Percentiles rank a stretch among this genome's conserved stretches.
These are phyloP conservation scores for Fraxinus nigra DNA, from an alignment of 305 asterid species.

Conservation along the genomic window DNA sequence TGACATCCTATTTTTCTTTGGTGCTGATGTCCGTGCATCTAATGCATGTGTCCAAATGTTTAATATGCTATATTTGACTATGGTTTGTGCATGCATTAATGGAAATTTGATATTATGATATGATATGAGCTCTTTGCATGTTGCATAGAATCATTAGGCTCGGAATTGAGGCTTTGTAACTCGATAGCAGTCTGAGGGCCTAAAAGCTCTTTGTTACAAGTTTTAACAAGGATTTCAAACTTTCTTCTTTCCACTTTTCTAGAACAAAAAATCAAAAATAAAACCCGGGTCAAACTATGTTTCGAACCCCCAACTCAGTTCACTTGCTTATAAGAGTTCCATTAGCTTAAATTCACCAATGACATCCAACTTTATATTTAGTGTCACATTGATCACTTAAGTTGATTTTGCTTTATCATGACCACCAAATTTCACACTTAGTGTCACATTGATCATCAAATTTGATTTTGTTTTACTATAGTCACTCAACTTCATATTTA, in stretches of 20 bases:
- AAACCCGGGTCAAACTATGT: not conserved
- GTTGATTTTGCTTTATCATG: no score
- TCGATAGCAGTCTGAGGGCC: not conserved
- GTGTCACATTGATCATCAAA: not conserved
- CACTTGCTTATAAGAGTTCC: not conserved
- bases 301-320: not conserved
- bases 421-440: no score
- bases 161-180: not conserved
- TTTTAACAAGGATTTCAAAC: not conserved
- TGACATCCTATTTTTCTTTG: not conserved
- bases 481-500: not conserved
- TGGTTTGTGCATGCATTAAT: not conserved
- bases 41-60: not conserved
- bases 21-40: not conserved
- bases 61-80: no score
- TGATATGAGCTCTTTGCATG: not conserved
- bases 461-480: no score
- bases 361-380: not conserved
- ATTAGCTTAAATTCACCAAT: not conserved
- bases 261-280: constrained; percentile 12
- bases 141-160: not conserved
- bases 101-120: not conserved
- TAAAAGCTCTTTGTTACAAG: not conserved
- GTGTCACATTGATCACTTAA: not conserved
- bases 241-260: not conserved